Evolutionary conservation across 164 flowering plant genomes (phyloP).

Genomic region (Magnolia kwangsiensis): DNA sequence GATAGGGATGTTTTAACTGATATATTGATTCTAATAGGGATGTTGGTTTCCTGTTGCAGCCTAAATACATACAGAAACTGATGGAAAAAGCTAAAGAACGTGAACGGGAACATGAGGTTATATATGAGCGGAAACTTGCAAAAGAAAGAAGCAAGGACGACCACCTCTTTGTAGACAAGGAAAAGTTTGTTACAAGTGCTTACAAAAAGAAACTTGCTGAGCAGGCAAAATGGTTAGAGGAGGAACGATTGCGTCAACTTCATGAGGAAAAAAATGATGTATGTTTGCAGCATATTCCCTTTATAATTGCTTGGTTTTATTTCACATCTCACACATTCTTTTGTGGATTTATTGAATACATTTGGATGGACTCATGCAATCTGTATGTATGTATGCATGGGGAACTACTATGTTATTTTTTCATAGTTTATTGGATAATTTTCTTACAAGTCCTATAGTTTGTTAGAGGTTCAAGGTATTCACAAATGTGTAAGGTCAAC

Average conservation of each 20-base stretch:
- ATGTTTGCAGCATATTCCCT: constrained; percentile 21
- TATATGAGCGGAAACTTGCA: constrained; percentile 50
- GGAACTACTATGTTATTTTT: too few relatives aligned
- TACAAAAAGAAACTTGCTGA: constrained; percentile 84
- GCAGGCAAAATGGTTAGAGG: constrained; percentile 72
- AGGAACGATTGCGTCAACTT: constrained; percentile 25
- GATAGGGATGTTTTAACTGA: too few relatives aligned
- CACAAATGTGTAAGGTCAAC: too few relatives aligned
- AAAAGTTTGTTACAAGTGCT: constrained; percentile 77
- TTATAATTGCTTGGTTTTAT: neutral
- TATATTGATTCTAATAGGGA: neutral
- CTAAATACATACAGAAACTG: constrained; percentile 54
- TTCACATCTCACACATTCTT: neutral
- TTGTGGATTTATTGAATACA: neutral
- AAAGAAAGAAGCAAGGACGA: constrained; percentile 62
- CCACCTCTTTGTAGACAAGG: constrained; percentile 70
- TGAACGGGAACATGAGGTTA: constrained; percentile 60
- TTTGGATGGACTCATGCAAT: too few relatives aligned
- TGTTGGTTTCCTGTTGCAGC: constrained; percentile 35
- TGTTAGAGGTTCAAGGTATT: too few relatives aligned
- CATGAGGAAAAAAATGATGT: constrained; percentile 35
- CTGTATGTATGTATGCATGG: too few relatives aligned
- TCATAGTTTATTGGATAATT: too few relatives aligned
- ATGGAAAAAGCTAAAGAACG: constrained; percentile 60
- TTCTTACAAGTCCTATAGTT: too few relatives aligned